phyloP scores from a whole-genome alignment of 495 filamentous ascomycete species.

The Hypoxylon perforatum region DNA sequence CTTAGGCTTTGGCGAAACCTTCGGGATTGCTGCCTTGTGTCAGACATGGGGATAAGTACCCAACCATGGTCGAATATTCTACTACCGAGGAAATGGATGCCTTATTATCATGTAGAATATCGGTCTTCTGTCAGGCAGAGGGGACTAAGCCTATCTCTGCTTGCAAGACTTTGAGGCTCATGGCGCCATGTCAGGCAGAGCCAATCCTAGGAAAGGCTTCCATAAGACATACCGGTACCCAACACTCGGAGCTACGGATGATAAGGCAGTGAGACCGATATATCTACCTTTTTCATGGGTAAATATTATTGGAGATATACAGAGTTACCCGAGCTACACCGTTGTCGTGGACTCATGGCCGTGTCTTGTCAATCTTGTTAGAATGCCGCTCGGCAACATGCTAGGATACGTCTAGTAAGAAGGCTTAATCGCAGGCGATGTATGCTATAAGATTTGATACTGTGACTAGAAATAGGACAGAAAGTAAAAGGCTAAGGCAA shows the following conservation, averaged over 20 bases:
- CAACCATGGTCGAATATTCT: constrained; percentile 12
- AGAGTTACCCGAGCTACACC: too few species aligned
- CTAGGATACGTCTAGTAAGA: too few species aligned
- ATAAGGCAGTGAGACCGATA: background rate
- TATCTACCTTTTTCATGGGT: too few species aligned
- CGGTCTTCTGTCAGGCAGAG: constrained; percentile 2
- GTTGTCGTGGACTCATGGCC: too few species aligned
- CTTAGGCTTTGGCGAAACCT: background rate
- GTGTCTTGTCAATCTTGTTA: too few species aligned
- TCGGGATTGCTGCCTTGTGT: constrained; percentile 16
- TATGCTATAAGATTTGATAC: too few species aligned
- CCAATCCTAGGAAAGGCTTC: background rate
- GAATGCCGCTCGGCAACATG: too few species aligned
- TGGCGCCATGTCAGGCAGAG: background rate
- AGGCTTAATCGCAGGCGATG: too few species aligned
- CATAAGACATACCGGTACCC: background rate
- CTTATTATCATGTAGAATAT: background rate
- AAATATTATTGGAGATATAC: too few species aligned
- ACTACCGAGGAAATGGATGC: background rate
- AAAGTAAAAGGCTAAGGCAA: too few species aligned
- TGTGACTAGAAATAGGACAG: too few species aligned
- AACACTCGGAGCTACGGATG: background rate
- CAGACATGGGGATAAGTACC: constrained; percentile 7
- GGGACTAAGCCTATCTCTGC: background rate
- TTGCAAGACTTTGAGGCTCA: background rate